Conservation (phyloP, 2,329 filamentous ascomycete species). For the Neonectria sp. region DNA sequence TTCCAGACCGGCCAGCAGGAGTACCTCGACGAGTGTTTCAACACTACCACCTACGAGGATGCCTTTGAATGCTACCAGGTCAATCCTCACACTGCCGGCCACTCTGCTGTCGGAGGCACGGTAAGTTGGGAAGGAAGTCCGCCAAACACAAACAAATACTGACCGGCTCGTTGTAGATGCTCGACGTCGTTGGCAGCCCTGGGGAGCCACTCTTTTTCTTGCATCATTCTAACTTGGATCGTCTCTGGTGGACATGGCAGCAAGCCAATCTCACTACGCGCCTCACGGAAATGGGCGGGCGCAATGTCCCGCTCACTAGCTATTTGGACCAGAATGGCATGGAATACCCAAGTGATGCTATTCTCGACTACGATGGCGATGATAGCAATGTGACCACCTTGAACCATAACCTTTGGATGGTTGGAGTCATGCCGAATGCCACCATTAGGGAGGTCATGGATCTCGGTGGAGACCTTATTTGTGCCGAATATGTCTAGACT, state of each 20-base stretch:
- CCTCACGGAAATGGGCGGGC: constrained; percentile 40
- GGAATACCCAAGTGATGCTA: constrained; percentile 12
- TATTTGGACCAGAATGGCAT: constrained; percentile 21
- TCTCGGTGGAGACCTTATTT: constrained; percentile 31
- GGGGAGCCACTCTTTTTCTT: constrained; percentile 31
- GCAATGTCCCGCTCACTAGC: constrained; percentile 45
- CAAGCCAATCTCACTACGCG: constrained; percentile 27
- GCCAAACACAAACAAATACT: background rate
- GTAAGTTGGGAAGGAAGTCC: constrained; percentile 11
- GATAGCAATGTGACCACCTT: constrained; percentile 28
- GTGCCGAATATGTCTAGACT: constrained; percentile 38
- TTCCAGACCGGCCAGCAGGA: constrained; percentile 20
- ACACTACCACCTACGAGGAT: constrained; percentile 16
- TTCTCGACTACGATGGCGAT: constrained; percentile 30
- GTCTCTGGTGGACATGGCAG: constrained; percentile 41
- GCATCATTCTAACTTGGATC: constrained; percentile 35
- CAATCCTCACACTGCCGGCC: constrained; percentile 26
- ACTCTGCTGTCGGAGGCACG: constrained; percentile 25
- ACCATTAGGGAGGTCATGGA: constrained; percentile 43
- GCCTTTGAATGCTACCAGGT: constrained; percentile 30
- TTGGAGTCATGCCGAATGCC: constrained; percentile 41
- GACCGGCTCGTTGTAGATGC: constrained; percentile 16
- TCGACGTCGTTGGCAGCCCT: constrained; percentile 21
- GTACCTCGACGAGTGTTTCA: constrained; percentile 26
- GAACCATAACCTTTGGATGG: constrained; percentile 33